phyloP scores from a whole-genome alignment of 78 protist genomes.

The Ministeria vibrans region DNA sequence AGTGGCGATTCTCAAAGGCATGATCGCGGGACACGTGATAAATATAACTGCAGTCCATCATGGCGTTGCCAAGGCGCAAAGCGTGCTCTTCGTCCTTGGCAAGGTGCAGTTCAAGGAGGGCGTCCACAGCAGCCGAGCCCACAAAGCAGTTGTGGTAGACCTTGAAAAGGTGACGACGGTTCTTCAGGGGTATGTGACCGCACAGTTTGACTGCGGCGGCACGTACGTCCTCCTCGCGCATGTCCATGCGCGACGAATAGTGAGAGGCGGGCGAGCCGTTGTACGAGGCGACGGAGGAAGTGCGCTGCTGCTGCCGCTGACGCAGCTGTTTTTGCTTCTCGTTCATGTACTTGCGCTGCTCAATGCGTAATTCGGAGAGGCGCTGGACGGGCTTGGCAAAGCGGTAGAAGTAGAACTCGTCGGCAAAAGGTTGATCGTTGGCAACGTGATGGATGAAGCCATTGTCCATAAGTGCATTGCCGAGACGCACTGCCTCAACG shows the following conservation, averaged over 20 bases:
- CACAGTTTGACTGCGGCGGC: neutral
- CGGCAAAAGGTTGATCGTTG: neutral
- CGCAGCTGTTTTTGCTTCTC: neutral
- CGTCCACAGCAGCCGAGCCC: conserved; percentile 21
- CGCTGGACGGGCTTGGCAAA: neutral
- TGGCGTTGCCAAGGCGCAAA: neutral
- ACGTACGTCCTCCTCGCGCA: no score
- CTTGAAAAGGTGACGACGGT: conserved; percentile 4
- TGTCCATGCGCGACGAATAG: no score
- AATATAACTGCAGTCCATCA: neutral
- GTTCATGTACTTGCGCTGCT: neutral
- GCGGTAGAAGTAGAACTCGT: neutral
- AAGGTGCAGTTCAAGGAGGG: neutral
- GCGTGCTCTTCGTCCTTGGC: neutral
- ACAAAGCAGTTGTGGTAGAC: conserved; percentile 30
- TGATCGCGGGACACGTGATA: conserved; percentile 26
- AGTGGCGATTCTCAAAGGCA: conserved; percentile 3
- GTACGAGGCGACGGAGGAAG: neutral
- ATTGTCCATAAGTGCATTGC: neutral
- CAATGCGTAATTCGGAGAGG: neutral
- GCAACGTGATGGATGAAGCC: neutral
- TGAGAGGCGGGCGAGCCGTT: neutral
- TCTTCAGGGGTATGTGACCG: conserved; percentile 4
- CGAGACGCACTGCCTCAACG: neutral
- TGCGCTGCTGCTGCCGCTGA: neutral